Base-by-base conservation (phyloP, 805 yeast genomes). In the Wickerhamiella azyma region DNA sequence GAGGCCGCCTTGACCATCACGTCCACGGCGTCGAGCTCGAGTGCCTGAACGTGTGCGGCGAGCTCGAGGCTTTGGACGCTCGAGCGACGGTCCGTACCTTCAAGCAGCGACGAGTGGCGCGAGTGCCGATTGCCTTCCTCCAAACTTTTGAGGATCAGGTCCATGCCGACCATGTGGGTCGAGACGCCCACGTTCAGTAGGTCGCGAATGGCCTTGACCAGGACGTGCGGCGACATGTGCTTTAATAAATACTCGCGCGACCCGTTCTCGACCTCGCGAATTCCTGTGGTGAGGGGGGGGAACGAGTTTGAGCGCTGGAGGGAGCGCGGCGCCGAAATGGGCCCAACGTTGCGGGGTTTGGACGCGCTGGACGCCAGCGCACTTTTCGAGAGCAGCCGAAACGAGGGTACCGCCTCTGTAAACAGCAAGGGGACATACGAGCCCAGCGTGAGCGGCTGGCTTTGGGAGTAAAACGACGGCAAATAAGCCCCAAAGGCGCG, bases 1-100 rank as follows among this genome's bases (percentile, higher is more conserved):
- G 83, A 71, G 1, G 92, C 92, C 3, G 84, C 74, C 54, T 77
- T 79, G 24, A 76, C 63, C 6, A 73, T 79, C 7, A 75, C 79
- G 46, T 64, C 60, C 18, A 69, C 57, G 46, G 56, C 10, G 30
- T 32, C 26, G 14, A 35, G 11, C 11, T 38, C 46, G 41, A 42
- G 29, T 10, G n/a, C 35, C 32, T 28, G 29, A 11, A 36, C 16
- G 26, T 39, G 39, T 4, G 42, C 39, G 6, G 44, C 52, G 29
- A 48, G 40, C 46, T 48, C 48, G 11, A 50, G 26, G 28, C 43
- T 39, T 32, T 50, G 52, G 18, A 50, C 39, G 2, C 49, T 45
- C 32, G 41, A 44, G 26, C 52, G 43, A 17, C 45, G 30, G 33
- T 45, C 28, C 59, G 48, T 63, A 60, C 17, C 73, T 54, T 75